phyloP scores from a whole-genome alignment of 352 stramenopile genomes.

The Globisporangium alternatum region DNA sequence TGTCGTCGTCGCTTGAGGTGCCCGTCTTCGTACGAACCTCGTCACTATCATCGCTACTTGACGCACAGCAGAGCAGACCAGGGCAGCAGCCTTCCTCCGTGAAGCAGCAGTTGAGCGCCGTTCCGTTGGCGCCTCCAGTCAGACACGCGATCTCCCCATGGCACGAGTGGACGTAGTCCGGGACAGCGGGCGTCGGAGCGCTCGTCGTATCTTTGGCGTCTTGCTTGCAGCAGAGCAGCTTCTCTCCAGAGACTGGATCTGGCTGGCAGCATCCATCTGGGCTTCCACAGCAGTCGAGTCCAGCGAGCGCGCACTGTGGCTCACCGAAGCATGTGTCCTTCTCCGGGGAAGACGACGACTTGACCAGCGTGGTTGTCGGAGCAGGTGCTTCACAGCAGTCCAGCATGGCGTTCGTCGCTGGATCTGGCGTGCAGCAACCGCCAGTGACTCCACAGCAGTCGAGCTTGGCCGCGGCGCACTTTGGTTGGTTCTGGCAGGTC shows the following conservation, averaged over 20 bases:
- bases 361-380: neutral
- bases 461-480: slow-evolving; percentile 29
- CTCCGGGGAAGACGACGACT: neutral
- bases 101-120: slow-evolving; percentile 29
- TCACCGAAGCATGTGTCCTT: slow-evolving; percentile 10
- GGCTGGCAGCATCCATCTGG: slow-evolving; percentile 28
- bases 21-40: neutral
- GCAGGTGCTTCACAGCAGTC: slow-evolving; percentile 24
- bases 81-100: slow-evolving; percentile 22
- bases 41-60: neutral
- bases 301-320: slow-evolving; percentile 14
- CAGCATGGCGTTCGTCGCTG: slow-evolving; percentile 22
- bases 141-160: slow-evolving; percentile 20
- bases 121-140: slow-evolving; percentile 22
- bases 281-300: slow-evolving; percentile 23
- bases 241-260: slow-evolving; percentile 17
- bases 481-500: slow-evolving; percentile 32
- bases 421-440: slow-evolving; percentile 38
- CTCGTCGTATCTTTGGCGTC: slow-evolving; percentile 1
- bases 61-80: slow-evolving; percentile 20
- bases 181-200: slow-evolving; percentile 5
- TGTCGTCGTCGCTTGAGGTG: slow-evolving; percentile 8
- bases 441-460: slow-evolving; percentile 31
- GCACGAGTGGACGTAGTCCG: slow-evolving; percentile 15
- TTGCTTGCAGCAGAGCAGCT: slow-evolving; percentile 22